Base-by-base conservation (phyloP, 768 basidiomycete species). In the Agaricus sinodeliciosus region DNA sequence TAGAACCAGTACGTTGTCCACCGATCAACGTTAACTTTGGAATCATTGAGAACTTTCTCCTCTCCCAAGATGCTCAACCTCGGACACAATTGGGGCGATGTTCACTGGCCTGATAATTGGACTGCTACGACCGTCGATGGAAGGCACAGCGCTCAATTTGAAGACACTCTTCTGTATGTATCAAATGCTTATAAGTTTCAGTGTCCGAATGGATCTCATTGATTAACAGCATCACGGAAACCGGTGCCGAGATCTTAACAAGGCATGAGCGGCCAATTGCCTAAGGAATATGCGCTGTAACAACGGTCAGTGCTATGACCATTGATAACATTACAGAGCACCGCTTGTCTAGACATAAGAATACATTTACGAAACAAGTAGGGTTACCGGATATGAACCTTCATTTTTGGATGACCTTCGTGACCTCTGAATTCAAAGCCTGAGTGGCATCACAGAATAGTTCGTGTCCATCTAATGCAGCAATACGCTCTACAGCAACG, bases 21-120 rank as follows among this genome's bases (percentile, higher is more conserved):
- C 40, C 37, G 13, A 39, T 6, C 7, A 13, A 2, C 62, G 40
- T 31, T 34, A 25, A 43, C 46, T 28, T 45, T 57, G 46, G 56
- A 43, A 53, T 36, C 37, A 53, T 43, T 47, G 18, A 57, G 19
- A 57, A 36, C 54, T 35, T 43, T 48, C 25, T 15, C 2, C 19
- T 60, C 51, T 45, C 60, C 62, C 31, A 48, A 95, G 81, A 97
- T 97, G 94, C 84, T 96, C 59, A 97, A 97, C 66, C 67, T 91
- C 16, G 94, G 94, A 4, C 75, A 77, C 48, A 81, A 75, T 57
- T 88, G 86, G 83, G 80, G 80, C 27, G 80, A 82, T 50, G 74
- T 84, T 18, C 90, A 93, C 64, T 93, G 94, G 94, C 86, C 87
- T 28, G 93, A 95, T 66, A 85, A 92, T 63, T 98, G 95, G 95